Conservation (phyloP, 2,329 filamentous ascomycete species). For the Penicillium capsulatum region DNA sequence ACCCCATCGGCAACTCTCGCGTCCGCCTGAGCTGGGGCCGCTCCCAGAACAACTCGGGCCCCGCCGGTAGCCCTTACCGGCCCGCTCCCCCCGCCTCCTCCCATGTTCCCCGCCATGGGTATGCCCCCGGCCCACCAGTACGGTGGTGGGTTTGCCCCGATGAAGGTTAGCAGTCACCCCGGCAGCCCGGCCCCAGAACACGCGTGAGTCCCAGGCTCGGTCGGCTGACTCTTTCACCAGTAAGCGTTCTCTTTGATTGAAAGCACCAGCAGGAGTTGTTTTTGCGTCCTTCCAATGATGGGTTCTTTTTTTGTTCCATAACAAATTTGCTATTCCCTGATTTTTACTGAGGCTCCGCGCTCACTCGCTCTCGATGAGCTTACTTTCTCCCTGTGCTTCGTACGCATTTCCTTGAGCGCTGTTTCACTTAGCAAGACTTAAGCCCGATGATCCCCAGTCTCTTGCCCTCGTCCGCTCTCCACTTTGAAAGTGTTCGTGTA, state of each 20-base stretch:
- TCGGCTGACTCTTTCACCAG: constrained; percentile 28
- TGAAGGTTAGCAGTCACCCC: constrained; percentile 54
- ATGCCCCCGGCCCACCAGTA: constrained; percentile 62
- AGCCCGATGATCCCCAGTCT: constrained; percentile 15
- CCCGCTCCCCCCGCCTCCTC: constrained; percentile 75
- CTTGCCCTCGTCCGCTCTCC: constrained; percentile 5
- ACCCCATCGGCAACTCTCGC: constrained; percentile 97
- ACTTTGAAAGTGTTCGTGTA: constrained; percentile 4
- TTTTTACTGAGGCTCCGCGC: constrained; percentile 33
- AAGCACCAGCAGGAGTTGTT: constrained; percentile 43
- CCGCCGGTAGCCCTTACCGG: constrained; percentile 91
- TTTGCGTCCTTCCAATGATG: constrained; percentile 40
- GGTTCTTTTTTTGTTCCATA: constrained; percentile 37
- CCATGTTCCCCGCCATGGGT: constrained; percentile 67
- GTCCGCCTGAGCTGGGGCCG: constrained; percentile 97
- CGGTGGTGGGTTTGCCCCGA: constrained; percentile 60
- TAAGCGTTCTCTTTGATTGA: constrained; percentile 39
- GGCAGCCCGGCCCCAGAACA: constrained; percentile 29
- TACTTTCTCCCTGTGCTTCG: constrained; percentile 35
- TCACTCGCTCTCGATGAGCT: constrained; percentile 44
- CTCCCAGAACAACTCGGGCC: constrained; percentile 97
- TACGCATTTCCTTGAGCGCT: constrained; percentile 43
- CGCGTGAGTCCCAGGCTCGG: constrained; percentile 26
- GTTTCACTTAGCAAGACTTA: constrained; percentile 38
- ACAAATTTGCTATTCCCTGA: constrained; percentile 35